Conservation (phyloP, 1,284 basidiomycete species). For the Cutaneotrichosporon curvatum region DNA sequence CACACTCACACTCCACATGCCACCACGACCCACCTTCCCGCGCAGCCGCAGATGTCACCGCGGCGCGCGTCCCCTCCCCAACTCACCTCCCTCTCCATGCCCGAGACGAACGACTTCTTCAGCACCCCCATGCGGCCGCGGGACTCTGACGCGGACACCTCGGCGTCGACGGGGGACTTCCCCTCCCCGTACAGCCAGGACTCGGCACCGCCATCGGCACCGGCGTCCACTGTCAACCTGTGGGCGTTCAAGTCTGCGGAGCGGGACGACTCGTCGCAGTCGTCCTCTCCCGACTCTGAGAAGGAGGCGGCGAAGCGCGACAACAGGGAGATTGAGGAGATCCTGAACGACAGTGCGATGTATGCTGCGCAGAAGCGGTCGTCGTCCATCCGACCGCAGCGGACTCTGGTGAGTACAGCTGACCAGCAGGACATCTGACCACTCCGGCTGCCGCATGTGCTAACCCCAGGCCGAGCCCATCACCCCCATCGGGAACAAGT, state of each 20-base stretch:
- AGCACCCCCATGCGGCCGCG: too few species aligned
- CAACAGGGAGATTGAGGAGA: slow-evolving; percentile 1
- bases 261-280: neutral
- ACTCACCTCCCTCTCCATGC: too few species aligned
- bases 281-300: neutral
- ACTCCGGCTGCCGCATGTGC: too few species aligned
- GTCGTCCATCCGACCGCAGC: neutral
- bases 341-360: neutral
- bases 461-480: neutral
- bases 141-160: too few species aligned
- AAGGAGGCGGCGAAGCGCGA: neutral
- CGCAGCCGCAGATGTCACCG: too few species aligned
- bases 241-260: slow-evolving; percentile 6
- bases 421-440: too few species aligned
- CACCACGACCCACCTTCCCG: too few species aligned
- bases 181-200: slow-evolving; percentile 30
- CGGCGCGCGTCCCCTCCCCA: too few species aligned
- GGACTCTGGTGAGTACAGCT: neutral
- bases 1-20: too few species aligned
- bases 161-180: neutral
- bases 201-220: slow-evolving; percentile 27
- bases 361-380: slow-evolving; percentile 2
- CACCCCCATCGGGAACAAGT: neutral
- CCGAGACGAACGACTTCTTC: too few species aligned
- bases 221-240: slow-evolving; percentile 10